phyloP scores from a whole-genome alignment of 2,329 filamentous ascomycete species.

The Fusarium drepaniforme region DNA sequence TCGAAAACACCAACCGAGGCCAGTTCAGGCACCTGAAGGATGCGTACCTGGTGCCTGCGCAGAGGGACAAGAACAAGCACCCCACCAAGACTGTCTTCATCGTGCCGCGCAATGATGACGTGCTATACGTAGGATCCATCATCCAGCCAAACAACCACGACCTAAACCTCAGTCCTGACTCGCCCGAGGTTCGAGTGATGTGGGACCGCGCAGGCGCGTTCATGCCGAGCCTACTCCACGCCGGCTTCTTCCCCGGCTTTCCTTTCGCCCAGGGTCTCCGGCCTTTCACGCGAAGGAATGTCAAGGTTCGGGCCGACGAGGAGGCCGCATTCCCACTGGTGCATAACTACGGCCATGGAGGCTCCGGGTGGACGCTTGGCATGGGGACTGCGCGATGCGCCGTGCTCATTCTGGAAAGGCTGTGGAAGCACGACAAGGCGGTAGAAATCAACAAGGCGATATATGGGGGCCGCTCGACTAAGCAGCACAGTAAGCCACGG shows the following conservation, averaged over 20 bases:
- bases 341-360: slow-evolving; percentile 4
- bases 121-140: slow-evolving; percentile 10
- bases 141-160: slow-evolving; percentile 3
- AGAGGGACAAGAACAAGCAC: not conserved
- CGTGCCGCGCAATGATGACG: slow-evolving; percentile 6
- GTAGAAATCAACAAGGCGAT: not conserved
- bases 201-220: not conserved
- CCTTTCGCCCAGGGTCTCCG: slow-evolving; percentile 5
- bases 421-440: not conserved
- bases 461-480: not conserved
- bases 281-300: not conserved
- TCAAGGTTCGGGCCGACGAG: not conserved
- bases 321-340: not conserved
- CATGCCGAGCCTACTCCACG: not conserved
- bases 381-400: not conserved
- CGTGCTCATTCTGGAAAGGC: not conserved
- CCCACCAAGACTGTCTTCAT: slow-evolving; percentile 8
- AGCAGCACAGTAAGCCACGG: not conserved
- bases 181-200: slow-evolving; percentile 1
- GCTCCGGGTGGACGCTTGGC: slow-evolving; percentile 7
- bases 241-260: not conserved
- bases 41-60: not conserved
- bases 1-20: slow-evolving; percentile 2
- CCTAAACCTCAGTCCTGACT: not conserved
- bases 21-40: slow-evolving; percentile 3